Percentiles rank a stretch among this genome's conserved stretches.
Evolutionary conservation across 495 filamentous ascomycete genomes (phyloP).

Genomic region (Symbiotaphrina buchneri): DNA sequence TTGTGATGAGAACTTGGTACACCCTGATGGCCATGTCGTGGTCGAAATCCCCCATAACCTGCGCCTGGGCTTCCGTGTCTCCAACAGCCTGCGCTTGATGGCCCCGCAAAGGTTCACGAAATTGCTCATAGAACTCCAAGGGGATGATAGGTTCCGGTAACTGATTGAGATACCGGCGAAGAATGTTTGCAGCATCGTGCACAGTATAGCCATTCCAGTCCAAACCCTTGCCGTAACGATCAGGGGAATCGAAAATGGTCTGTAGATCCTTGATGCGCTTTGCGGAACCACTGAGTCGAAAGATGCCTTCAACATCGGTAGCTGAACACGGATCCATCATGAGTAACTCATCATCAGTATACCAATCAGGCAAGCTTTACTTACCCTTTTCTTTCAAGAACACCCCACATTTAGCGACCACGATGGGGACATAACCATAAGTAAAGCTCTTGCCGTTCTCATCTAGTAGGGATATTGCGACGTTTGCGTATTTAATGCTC

Average conservation of each 20-base stretch:
- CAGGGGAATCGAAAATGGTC: constrained; percentile 77
- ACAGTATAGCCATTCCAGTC: constrained; percentile 98
- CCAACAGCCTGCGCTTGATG: constrained; percentile 55
- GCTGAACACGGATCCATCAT: constrained; percentile 25
- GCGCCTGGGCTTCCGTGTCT: constrained; percentile 27
- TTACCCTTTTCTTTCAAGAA: constrained; percentile 96
- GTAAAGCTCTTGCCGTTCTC: constrained; percentile 84
- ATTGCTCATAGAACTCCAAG: constrained; percentile 76
- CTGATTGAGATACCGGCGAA: constrained; percentile 86
- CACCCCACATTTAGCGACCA: constrained; percentile 95
- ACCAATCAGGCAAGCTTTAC: constrained; percentile 10
- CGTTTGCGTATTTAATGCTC: constrained; percentile 96
- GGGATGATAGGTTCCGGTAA: constrained; percentile 92
- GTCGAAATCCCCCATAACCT: constrained; percentile 41
- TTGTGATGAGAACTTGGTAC: constrained; percentile 80
- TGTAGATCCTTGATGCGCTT: constrained; percentile 96
- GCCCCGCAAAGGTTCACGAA: constrained; percentile 61
- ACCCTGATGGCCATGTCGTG: constrained; percentile 49
- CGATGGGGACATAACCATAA: constrained; percentile 96
- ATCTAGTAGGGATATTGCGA: constrained; percentile 89
- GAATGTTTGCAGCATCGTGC: constrained; percentile 93
- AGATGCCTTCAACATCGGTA: constrained; percentile 91
- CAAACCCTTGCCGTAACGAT: constrained; percentile 87
- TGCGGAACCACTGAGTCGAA: constrained; percentile 87
- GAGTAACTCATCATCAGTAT: neutral